Base-by-base conservation (phyloP, 1,284 basidiomycete genomes). In the Trichosporon coremiiforme region DNA sequence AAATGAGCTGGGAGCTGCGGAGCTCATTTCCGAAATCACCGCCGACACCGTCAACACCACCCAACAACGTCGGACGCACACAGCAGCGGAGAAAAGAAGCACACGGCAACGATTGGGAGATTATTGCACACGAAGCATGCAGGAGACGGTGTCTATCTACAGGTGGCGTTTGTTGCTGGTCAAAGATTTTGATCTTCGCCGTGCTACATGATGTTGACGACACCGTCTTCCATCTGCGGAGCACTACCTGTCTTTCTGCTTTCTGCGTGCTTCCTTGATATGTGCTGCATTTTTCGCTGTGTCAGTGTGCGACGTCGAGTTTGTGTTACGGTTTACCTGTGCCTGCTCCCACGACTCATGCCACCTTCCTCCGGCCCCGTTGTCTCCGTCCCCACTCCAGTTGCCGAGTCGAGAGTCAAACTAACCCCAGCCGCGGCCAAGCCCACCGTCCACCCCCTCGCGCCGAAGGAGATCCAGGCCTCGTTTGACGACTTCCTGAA, bases 381-480 rank as follows among this genome's bases (percentile, higher is more conserved):
- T 15, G 10, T 38, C 36, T 38, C 36, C 36, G 36, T 38, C 31
- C 12, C 29, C 3, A 15, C 33, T n/a, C 41, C 55, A 63, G 53
- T 64, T 64, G 20, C n/a, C 50, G 5, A 2, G 5, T 4, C 20
- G 6, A 8, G 3, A 17, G n/a, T 8, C 3, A 5, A 53, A 53
- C 47, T 53, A 22, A 53, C 47, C 47, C 17, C 80, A 92, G 91
- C 85, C 64, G 85, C 87, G 12, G 86, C 87, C 77, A 80, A 86
- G 41, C 88, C 90, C 17, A 88, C 88, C 73, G 86, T 90, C 9
- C 93, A 94, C 80, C 93, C 92, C 1, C 87, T 87, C 57, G 91
- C 92, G 29, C 91, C 92, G 25, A 79, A 86, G 72, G 91, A 93
- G 77, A 84, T 89, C 71, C 88, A 87, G 77, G 86, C 89, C 70